Conservation (phyloP, 805 yeast genomes). For the Scheffersomyces coipomensis region DNA sequence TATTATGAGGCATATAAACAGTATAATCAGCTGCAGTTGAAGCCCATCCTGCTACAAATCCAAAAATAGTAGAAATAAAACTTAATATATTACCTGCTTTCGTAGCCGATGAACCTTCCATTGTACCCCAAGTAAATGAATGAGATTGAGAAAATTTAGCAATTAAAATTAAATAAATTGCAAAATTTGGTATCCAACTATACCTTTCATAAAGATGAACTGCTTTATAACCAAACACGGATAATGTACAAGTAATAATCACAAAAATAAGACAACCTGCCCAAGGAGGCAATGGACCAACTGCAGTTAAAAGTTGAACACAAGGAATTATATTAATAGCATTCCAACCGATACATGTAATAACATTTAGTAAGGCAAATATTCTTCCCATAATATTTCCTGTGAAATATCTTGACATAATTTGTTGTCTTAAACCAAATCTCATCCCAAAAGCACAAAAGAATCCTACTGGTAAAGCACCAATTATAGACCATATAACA, state of each 20-base stretch:
- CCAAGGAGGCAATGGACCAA: slow-evolving; percentile 35
- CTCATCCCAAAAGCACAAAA: slow-evolving; percentile 35
- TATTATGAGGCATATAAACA: slow-evolving; percentile 27
- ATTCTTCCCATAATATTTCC: slow-evolving; percentile 29
- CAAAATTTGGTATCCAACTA: slow-evolving; percentile 29
- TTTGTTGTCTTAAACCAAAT: slow-evolving; percentile 37
- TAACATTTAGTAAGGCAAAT: slow-evolving; percentile 24
- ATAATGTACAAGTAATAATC: slow-evolving; percentile 21
- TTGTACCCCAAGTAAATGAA: slow-evolving; percentile 20
- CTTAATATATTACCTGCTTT: slow-evolving; percentile 29
- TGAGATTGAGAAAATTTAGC: slow-evolving; percentile 24
- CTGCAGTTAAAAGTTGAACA: slow-evolving; percentile 25
- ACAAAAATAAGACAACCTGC: slow-evolving; percentile 34
- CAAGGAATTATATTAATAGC: slow-evolving; percentile 28
- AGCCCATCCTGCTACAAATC: slow-evolving; percentile 31
- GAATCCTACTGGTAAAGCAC: slow-evolving; percentile 37
- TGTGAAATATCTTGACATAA: slow-evolving; percentile 28
- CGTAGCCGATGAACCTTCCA: slow-evolving; percentile 23
- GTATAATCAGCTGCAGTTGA: slow-evolving; percentile 33
- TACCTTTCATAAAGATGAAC: slow-evolving; percentile 30
- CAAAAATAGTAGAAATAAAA: slow-evolving; percentile 25
- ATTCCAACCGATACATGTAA: slow-evolving; percentile 34
- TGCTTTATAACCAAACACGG: slow-evolving; percentile 30
- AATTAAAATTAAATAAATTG: slow-evolving; percentile 24
- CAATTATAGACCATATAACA: slow-evolving; percentile 31